Evolutionary conservation across 2,329 filamentous ascomycete species (phyloP), one percentile per base, ranked within the genome.

Genomic region (Diaporthe sp.): DNA sequence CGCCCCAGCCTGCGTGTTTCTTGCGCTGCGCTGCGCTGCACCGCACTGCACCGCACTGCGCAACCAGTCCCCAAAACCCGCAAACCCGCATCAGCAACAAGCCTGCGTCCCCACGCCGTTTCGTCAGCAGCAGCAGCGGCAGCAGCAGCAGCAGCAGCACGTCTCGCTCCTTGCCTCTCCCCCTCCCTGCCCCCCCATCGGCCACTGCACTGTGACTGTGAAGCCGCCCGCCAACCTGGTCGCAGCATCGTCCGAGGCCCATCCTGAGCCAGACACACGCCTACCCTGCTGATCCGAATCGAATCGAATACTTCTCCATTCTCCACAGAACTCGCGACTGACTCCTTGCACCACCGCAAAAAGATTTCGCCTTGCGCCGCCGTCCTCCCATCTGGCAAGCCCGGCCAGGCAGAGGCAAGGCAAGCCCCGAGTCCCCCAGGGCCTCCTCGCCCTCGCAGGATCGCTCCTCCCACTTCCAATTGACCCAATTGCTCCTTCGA

Each of bases 271-370:
- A 72, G 44, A 51, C 51, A 62, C 67, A 69, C 22, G 62, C 67
- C 51, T 74, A 44, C 67, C 75, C 65, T 72, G 51, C 72, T 69
- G 61, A 74, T 75, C 73, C 53, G 46, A 75, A 75, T 72, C 73
- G 68, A 76, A 70, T 76, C 71, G 61, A 68, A 28, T 53, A 53
- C 65, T 69, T 62, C 44, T 59, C 68, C 34, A 39, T 67, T 75
- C 75, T 70, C 73, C 73, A 75, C 73, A 72, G 31, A 46, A 57
- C 42, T 53, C 46, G 51, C 42, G 61, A 62, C 73, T 53, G 68
- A 62, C 68, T 75, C 67, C 68, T 73, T 75, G 75, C 73, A 42
- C 42, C 34, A 65, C 70, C 61, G 61, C 59, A 69, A 74, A 75
- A 72, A 74, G 49, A 72, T 61, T 72, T 62, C 39, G 55, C 55